Base-by-base conservation (phyloP, 1,284 basidiomycete genomes). In the Leucoagaricus sp. region DNA sequence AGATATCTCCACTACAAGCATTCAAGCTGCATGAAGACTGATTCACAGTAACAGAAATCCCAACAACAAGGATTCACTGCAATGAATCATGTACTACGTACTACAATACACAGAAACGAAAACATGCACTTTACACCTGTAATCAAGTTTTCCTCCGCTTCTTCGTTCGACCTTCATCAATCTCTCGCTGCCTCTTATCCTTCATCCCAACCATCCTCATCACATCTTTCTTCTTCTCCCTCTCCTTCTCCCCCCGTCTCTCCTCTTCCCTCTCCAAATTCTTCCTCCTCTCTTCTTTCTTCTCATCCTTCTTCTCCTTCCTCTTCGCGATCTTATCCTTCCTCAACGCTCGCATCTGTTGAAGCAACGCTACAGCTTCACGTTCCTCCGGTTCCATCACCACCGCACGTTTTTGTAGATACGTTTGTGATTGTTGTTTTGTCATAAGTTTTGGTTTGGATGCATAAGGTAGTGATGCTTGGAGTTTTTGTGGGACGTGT, bases 351-450 rank as follows among this genome's bases (percentile, higher is more conserved):
- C 93, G 86, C 65, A 98, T 95, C 78, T 98, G 96, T 72, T 99
- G 96, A 68, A 99, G 72, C 38, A 98, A 74, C n/a, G 92, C 89
- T 23, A 98, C 77, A 0, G 96, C 95, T 68, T 87, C 91, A 78
- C 90, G 93, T 79, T 99, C 96, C 67, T 97, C 94, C 1, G 93
- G 91, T 68, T 96, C 93, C 79, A 99, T 81, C 42, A 99, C 88
- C 15, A 98, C 96, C 0, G 96, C 95, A 15, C 96, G 88, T 68
- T 91, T 91, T 72, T 95, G 92, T 69, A 96, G 73, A 71, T 97
- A 96, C 19, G 95, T 96, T 67, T 84, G 79, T 55, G 80, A 78
- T 40, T 76, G 74, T 72, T 94, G 93, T 10, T 89, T 80, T 63
- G 84, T 83, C 80, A 92, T 89, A 41, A 88, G 69, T 70, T n/a